These are phyloP conservation scores for Punctularia strigosozonata DNA, from an alignment of 768 basidiomycete genomes.

Conservation along the genomic window DNA sequence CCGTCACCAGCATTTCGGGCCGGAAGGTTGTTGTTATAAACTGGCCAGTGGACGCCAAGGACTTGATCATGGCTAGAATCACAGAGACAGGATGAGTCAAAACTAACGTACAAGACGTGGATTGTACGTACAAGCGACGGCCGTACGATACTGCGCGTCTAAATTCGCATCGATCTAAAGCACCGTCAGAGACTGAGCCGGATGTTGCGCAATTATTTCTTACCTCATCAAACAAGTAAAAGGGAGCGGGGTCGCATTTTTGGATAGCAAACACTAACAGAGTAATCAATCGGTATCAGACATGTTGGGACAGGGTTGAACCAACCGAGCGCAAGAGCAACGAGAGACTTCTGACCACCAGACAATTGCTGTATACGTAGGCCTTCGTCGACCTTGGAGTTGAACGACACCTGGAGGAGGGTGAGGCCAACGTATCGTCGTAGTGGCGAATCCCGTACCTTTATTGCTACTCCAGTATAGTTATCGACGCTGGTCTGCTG, in stretches of 20 bases:
- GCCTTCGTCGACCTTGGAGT: conserved; percentile 96
- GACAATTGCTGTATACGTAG: conserved; percentile 93
- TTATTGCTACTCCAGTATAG: conserved; percentile 95
- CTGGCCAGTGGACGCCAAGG: conserved; percentile 76
- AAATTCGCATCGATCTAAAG: conserved; percentile 89
- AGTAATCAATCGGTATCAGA: conserved; percentile 4
- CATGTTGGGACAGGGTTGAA: conserved; percentile 4
- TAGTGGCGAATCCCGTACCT: conserved; percentile 37
- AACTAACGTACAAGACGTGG: conserved; percentile 2
- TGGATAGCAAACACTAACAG: conserved; percentile 89
- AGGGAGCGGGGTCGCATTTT: conserved; percentile 98
- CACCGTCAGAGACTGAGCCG: neutral
- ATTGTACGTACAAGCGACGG: conserved; percentile 70
- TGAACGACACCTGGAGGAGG: conserved; percentile 98
- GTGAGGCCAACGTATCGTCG: too few species aligned
- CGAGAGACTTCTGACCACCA: conserved; percentile 94
- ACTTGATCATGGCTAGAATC: conserved; percentile 92
- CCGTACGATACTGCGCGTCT: conserved; percentile 94
- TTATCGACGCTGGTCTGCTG: conserved; percentile 78
- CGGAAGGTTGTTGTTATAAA: conserved; percentile 99
- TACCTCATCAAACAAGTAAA: conserved; percentile 98
- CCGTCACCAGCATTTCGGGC: conserved; percentile 91
- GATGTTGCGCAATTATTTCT: neutral
- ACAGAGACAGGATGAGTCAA: neutral
- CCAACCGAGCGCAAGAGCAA: conserved; percentile 85